Base-by-base conservation (phyloP, 495 filamentous ascomycete genomes). In the Trichoderma virens region DNA sequence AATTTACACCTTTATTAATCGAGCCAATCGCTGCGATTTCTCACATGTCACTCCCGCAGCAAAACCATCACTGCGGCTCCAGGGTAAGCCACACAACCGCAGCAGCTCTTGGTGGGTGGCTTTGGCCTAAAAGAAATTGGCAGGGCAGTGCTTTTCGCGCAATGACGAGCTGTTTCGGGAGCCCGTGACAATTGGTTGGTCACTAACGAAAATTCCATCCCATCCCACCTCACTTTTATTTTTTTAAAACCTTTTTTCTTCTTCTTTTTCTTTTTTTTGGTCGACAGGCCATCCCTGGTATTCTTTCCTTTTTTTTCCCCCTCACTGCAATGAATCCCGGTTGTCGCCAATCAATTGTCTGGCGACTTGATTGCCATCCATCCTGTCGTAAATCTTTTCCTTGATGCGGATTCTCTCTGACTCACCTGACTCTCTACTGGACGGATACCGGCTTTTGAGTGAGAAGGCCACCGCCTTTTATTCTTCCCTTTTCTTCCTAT, bases 151-250 rank as follows among this genome's bases (percentile, higher is more conserved):
- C 11, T 16, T 30, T 30, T 56, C 51, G 51, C 51, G 51, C 51
- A 56, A 56, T 56, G 51, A 27, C 51, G 20, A 56, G 51, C 51
- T 56, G 3, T n/a, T 23, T 56, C 51, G 3, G 8, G 51, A 30
- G 51, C 51, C 16, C 51, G 51, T 56, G 51, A 28, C 51, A 56
- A 56, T 30, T 30, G 51, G 51, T 56, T 56, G 51, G 51, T 27
- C 51, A 56, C 51, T 30, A 56, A 56, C 11, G 27, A 27, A 11
- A 14, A 13, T 9, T 23, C 25, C 27, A 45, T 16, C 16, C 23
- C 8, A 27, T 13, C 11, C 25, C 9, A 27, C 16, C 45, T 20
- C n/a, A n/a, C 14, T n/a, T 51, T 51, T 20, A 5, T 8, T 51
- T 51, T 51, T 25, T n/a, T 45, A 11, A 35, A 11, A 35, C 32